Percentiles rank a stretch among this genome's conserved stretches.
Conservation (phyloP, 306 rosid genomes). For the Vigna trinervia region DNA sequence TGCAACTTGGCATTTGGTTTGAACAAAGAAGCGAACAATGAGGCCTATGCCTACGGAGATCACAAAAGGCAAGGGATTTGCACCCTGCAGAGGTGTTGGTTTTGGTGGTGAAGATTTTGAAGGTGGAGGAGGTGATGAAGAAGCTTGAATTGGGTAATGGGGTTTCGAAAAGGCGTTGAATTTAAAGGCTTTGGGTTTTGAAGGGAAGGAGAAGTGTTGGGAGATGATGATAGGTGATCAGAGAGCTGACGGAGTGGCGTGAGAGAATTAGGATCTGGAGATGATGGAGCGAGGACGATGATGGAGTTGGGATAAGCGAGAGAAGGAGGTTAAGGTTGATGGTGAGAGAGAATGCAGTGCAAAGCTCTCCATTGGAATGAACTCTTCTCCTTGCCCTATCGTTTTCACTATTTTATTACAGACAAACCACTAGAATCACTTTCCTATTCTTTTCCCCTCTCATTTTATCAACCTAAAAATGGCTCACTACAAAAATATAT, state of each 20-base stretch:
- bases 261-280: conserved; percentile 48
- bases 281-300: conserved; percentile 45
- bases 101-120: background rate
- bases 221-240: conserved; percentile 43
- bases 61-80: conserved; percentile 65
- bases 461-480: too few relatives aligned
- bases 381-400: too few relatives aligned
- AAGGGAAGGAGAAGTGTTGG: conserved; percentile 40
- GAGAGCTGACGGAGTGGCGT: conserved; percentile 41
- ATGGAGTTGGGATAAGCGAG: conserved; percentile 41
- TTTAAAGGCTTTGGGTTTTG: conserved; percentile 40
- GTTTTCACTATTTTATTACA: too few relatives aligned
- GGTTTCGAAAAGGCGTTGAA: conserved; percentile 45
- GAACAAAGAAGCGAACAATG: conserved; percentile 60
- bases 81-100: conserved; percentile 54
- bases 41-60: conserved; percentile 70
- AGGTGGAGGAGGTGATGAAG: conserved; percentile 36
- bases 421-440: too few relatives aligned
- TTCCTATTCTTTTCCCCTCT: too few relatives aligned
- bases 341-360: conserved; percentile 57
- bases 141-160: conserved; percentile 54
- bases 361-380: conserved; percentile 57
- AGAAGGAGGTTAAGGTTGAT: conserved; percentile 41
- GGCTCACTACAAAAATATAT: too few relatives aligned
- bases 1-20: too few relatives aligned